phyloP scores from a whole-genome alignment of 1,284 basidiomycete genomes.

The Ceratobasidium sp. region DNA sequence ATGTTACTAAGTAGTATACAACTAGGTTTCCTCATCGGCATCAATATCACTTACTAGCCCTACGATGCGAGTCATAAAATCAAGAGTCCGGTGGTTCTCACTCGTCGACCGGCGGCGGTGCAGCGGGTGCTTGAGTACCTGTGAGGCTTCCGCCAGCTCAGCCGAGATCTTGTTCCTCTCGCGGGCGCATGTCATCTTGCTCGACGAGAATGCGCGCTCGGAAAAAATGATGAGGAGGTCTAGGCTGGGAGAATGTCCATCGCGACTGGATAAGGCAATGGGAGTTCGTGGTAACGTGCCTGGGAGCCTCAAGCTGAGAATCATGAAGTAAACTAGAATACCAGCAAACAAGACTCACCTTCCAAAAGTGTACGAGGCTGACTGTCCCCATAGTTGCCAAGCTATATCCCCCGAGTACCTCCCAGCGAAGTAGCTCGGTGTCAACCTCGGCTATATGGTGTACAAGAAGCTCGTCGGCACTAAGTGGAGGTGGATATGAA shows the following conservation, averaged over 20 bases:
- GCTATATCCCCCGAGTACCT: not conserved
- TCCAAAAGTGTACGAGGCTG: constrained; percentile 37
- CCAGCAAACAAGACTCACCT: constrained; percentile 5
- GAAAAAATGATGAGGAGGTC: too few relatives aligned
- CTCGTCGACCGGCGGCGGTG: constrained; percentile 12
- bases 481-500: not conserved
- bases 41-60: too few relatives aligned
- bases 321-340: too few relatives aligned
- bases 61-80: not conserved
- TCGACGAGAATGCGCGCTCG: too few relatives aligned
- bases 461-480: not conserved
- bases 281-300: constrained; percentile 17
- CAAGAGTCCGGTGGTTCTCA: not conserved
- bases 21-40: too few relatives aligned
- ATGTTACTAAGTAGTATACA: too few relatives aligned
- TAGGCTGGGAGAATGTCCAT: constrained; percentile 6
- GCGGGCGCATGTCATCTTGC: constrained; percentile 26
- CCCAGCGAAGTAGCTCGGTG: constrained; percentile 6
- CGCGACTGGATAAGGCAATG: constrained; percentile 14
- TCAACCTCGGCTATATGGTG: constrained; percentile 16
- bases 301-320: not conserved
- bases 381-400: constrained; percentile 9
- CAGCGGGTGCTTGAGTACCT: constrained; percentile 3
- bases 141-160: not conserved
- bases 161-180: constrained; percentile 13